Evolutionary conservation across 352 stramenopile genomes (phyloP), one percentile per base, ranked within the genome.

Genomic region (Phytophthora lateralis): DNA sequence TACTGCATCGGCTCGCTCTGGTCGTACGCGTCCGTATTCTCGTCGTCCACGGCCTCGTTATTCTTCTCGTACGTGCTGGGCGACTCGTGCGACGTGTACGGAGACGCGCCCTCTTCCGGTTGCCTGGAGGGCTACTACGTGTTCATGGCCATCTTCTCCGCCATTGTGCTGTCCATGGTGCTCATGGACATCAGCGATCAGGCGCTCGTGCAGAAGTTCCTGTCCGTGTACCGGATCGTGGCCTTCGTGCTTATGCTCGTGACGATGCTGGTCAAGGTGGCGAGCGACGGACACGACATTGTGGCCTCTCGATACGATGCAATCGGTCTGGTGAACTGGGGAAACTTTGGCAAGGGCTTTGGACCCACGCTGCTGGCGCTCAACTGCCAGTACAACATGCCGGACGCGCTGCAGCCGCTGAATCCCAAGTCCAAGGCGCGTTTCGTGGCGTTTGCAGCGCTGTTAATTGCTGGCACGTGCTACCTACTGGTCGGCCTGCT

Each of bases 331-430:
- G 80, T 85, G 55, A 93, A 93, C 70, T 92, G 82, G 82, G 17
- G 64, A 32, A 92, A 90, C 71, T 95, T 95, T 61, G 81, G 82
- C 57, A 89, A 87, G 24, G 84, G 82, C 7, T 95, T 95, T 55
- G 86, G 86, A 2, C 86, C 86, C 4, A 92, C 84, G 27, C 55
- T 95, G 29, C 68, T 95, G n/a, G 86, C 86, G 26, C 79, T 95
- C 47, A 95, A 93, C 71, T 95, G 85, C 62, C 85, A 95, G 67
- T 93, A 92, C 78, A 93, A 93, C 70, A 93, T 95, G 83, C 83
- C 83, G 15, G 80, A 93, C 58, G 83, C 82, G 20, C 63, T 95
- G 30, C 85, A 95, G 73, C 80, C 83, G 37, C 71, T 95, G n/a
- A 66, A 89, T 41, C 75, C 76, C 18, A 95, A 95, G 74, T 68